Evolutionary conservation across 768 basidiomycete genomes (phyloP).

Genomic region (Suillus bovinus): DNA sequence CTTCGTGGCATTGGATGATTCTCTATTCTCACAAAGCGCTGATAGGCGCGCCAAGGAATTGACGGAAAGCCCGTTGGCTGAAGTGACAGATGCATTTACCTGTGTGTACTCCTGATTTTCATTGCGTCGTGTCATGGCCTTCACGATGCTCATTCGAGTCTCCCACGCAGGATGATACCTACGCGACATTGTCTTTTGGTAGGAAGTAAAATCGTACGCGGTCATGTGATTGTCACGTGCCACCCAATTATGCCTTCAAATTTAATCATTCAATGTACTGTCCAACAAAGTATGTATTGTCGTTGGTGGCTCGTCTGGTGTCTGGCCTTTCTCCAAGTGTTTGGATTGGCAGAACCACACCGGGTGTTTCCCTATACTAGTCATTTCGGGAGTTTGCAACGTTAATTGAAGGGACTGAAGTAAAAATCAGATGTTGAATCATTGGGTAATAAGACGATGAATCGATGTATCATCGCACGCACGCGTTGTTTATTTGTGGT

Average conservation of each 20-base stretch:
- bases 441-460: too few species aligned
- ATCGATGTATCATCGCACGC: not conserved
- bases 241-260: not conserved
- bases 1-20: not conserved
- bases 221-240: conserved; percentile 9
- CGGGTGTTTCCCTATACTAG: not conserved
- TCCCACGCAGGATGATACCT: not conserved
- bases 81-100: conserved; percentile 13
- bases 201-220: not conserved
- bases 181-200: too few species aligned
- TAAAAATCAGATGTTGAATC: too few species aligned
- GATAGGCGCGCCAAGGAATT: conserved; percentile 12
- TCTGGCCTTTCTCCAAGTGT: not conserved
- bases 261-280: too few species aligned
- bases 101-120: not conserved
- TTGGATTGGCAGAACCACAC: not conserved
- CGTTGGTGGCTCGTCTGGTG: not conserved
- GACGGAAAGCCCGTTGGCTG: conserved; percentile 14
- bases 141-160: not conserved
- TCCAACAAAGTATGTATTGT: too few species aligned
- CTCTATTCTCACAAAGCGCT: not conserved
- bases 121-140: not conserved
- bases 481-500: conserved; percentile 5
- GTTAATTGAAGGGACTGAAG: not conserved
- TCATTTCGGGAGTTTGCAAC: not conserved